Evolutionary conservation across 257 asterid species (phyloP).

Genomic region (Cynanchum wilfordii): DNA sequence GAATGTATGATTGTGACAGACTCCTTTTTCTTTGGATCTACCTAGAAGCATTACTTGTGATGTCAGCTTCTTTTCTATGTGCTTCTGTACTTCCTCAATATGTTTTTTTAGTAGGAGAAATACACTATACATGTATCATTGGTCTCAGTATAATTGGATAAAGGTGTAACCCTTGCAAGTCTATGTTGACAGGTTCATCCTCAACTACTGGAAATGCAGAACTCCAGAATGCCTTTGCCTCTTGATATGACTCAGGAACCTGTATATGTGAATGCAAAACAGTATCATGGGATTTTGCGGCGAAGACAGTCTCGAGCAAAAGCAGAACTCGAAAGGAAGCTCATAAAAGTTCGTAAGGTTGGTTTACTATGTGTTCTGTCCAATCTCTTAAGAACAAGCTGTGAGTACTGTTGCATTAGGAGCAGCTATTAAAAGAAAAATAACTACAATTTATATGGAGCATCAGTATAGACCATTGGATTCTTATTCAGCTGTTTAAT

Average conservation of each 20-base stretch:
- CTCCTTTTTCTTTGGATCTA: not conserved
- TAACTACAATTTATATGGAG: not conserved
- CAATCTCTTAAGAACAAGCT: not conserved
- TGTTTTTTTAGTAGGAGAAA: not conserved
- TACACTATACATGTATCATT: not conserved
- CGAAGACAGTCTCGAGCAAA: constrained; percentile 90
- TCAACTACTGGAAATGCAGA: constrained; percentile 52
- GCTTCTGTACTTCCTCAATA: not conserved
- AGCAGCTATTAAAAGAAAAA: not conserved
- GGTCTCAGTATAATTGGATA: not conserved
- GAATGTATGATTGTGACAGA: not conserved
- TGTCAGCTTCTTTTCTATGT: not conserved
- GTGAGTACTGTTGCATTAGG: not conserved
- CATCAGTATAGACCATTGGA: not conserved
- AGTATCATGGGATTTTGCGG: constrained; percentile 73
- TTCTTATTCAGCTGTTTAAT: not conserved
- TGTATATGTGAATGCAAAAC: constrained; percentile 89
- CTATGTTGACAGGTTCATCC: constrained; percentile 51
- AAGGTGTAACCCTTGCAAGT: constrained; percentile 1
- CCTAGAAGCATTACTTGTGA: not conserved
- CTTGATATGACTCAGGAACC: constrained; percentile 87
- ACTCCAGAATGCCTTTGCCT: constrained; percentile 79
- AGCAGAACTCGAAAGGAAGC: constrained; percentile 80
- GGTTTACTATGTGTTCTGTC: constrained; percentile 8
- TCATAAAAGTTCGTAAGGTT: constrained; percentile 79